These are phyloP conservation scores for Oryza nivara DNA, from an alignment of 176 grass and related monocot genomes.

Conservation along the genomic window DNA sequence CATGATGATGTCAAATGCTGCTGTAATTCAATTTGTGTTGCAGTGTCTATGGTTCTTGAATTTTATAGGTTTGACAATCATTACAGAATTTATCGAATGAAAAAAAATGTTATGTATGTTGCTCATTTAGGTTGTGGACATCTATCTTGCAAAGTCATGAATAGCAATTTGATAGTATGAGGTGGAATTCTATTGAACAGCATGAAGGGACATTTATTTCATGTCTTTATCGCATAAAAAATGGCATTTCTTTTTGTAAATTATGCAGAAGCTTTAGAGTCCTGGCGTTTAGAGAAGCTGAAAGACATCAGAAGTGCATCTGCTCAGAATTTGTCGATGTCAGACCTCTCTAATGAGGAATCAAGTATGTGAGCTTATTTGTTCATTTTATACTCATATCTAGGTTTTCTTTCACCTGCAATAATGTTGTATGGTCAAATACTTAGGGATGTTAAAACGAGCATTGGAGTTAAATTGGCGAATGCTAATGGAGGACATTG, in stretches of 20 bases:
- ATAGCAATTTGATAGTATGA: conserved; percentile 9
- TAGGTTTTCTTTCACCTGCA: neutral
- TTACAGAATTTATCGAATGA: neutral
- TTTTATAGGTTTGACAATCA: neutral
- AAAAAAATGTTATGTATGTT: conserved; percentile 20
- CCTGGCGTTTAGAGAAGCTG: conserved; percentile 70
- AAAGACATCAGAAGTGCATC: conserved; percentile 50
- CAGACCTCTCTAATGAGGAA: conserved; percentile 50
- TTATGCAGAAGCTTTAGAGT: conserved; percentile 56
- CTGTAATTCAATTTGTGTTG: neutral
- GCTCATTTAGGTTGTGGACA: neutral
- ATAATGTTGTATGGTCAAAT: conserved; percentile 13
- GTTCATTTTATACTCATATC: neutral
- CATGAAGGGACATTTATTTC: conserved; percentile 1
- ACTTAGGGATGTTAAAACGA: conserved; percentile 57
- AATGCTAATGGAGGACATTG: conserved; percentile 66
- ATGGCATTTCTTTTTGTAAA: conserved; percentile 2
- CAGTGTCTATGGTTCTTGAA: neutral
- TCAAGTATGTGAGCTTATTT: conserved; percentile 52
- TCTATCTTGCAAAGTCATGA: conserved; percentile 3
- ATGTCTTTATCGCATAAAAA: neutral
- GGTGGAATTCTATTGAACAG: conserved; percentile 6
- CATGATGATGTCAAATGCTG: neutral
- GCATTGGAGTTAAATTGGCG: conserved; percentile 66
- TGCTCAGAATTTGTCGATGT: conserved; percentile 51